Conservation (phyloP, 2,329 filamentous ascomycete species). For the Talaromyces sp. region DNA sequence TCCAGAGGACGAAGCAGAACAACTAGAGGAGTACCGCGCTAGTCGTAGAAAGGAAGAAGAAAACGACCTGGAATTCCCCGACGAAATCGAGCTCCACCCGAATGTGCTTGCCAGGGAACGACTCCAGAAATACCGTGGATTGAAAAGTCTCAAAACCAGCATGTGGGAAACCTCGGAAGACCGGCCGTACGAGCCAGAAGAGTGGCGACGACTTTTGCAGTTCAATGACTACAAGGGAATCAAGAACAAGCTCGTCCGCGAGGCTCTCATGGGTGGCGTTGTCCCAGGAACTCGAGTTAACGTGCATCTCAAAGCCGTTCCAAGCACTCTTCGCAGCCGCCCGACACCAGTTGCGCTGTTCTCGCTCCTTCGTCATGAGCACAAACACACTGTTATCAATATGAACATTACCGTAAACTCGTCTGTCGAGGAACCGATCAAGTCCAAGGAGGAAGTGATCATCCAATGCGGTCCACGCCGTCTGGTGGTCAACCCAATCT, state of each 20-base stretch:
- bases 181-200: constrained; percentile 76
- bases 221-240: constrained; percentile 87
- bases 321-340: constrained; percentile 48
- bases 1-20: constrained; percentile 76
- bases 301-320: constrained; percentile 64
- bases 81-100: constrained; percentile 92
- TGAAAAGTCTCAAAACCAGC: constrained; percentile 87
- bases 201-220: constrained; percentile 81
- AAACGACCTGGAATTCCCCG: constrained; percentile 92
- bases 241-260: constrained; percentile 69
- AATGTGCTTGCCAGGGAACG: constrained; percentile 81
- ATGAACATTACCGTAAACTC: constrained; percentile 82
- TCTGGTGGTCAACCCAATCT: constrained; percentile 83
- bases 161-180: constrained; percentile 89
- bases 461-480: constrained; percentile 86
- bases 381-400: constrained; percentile 88
- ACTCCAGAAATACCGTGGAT: constrained; percentile 76
- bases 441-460: constrained; percentile 87
- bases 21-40: constrained; percentile 75
- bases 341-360: constrained; percentile 67
- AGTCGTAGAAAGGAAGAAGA: constrained; percentile 75
- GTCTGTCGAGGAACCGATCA: constrained; percentile 70
- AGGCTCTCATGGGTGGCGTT: constrained; percentile 85
- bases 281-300: constrained; percentile 77
- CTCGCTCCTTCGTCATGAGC: constrained; percentile 86